Conservation (phyloP, 2,329 filamentous ascomycete species). For the Claviceps quebecensis region DNA sequence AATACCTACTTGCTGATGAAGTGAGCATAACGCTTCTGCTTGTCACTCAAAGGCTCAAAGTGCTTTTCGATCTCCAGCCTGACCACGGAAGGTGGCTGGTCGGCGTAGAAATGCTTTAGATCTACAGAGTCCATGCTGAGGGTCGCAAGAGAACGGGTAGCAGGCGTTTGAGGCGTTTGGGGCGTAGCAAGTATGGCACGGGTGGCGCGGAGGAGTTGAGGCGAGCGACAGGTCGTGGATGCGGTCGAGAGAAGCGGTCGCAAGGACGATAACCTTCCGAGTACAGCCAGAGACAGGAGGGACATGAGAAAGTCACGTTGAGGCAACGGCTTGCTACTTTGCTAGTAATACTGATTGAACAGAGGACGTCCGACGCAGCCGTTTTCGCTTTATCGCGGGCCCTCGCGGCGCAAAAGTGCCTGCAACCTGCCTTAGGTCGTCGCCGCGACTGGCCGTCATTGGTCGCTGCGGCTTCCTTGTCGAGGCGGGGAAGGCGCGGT, state of each 20-base stretch:
- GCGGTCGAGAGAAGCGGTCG: slow-evolving; percentile 17
- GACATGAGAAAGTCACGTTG: slow-evolving; percentile 15
- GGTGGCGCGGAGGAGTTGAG: slow-evolving; percentile 4
- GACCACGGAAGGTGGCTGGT: slow-evolving; percentile 79
- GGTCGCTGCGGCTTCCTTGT: neutral
- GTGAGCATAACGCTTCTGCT: slow-evolving; percentile 84
- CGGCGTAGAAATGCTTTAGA: slow-evolving; percentile 69
- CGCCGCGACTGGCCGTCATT: neutral
- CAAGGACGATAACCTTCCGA: slow-evolving; percentile 21
- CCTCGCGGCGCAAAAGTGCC: slow-evolving; percentile 1
- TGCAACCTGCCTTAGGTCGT: neutral
- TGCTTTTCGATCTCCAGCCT: slow-evolving; percentile 83
- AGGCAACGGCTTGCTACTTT: neutral
- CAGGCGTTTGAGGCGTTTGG: neutral
- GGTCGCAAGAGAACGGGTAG: neutral
- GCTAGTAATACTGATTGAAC: neutral
- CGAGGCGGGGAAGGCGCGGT: neutral
- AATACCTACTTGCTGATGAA: slow-evolving; percentile 59
- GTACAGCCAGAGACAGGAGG: slow-evolving; percentile 21
- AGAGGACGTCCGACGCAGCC: neutral
- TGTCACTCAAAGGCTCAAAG: slow-evolving; percentile 62
- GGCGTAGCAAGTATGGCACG: neutral
- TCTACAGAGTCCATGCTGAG: slow-evolving; percentile 44
- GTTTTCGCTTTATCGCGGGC: neutral
- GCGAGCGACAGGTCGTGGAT: slow-evolving; percentile 10